These are phyloP conservation scores for Podospora pseudoanserina DNA, from an alignment of 495 filamentous ascomycete genomes.

Conservation along the genomic window DNA sequence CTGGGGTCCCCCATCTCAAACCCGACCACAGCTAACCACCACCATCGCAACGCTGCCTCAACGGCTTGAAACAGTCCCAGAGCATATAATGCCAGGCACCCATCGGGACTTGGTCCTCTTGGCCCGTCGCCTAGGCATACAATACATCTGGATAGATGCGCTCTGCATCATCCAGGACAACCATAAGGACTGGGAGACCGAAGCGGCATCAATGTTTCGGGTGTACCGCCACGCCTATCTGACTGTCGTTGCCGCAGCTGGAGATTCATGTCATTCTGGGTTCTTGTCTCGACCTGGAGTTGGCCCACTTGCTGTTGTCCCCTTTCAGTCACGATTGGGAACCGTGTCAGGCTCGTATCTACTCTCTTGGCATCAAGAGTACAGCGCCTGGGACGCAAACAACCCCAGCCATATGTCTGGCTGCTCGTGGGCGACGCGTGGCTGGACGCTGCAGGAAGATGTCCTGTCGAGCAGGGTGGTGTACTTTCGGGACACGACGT, in stretches of 20 bases:
- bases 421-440: background rate
- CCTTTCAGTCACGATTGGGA: background rate
- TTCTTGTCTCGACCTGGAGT: background rate
- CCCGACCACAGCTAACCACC: background rate
- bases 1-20: background rate
- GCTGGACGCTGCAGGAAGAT: background rate
- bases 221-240: background rate
- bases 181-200: background rate
- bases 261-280: background rate
- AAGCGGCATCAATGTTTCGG: background rate
- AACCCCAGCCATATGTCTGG: background rate
- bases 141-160: background rate
- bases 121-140: background rate
- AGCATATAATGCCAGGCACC: background rate
- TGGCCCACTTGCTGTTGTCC: background rate
- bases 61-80: background rate
- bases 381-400: background rate
- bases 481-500: background rate
- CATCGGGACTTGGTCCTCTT: background rate
- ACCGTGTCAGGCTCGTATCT: background rate
- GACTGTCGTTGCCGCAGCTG: background rate
- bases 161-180: background rate
- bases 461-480: background rate
- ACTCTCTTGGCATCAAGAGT: background rate
- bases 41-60: background rate